Conservation (phyloP, 345 rosid species). For the Moringa oleifera region DNA sequence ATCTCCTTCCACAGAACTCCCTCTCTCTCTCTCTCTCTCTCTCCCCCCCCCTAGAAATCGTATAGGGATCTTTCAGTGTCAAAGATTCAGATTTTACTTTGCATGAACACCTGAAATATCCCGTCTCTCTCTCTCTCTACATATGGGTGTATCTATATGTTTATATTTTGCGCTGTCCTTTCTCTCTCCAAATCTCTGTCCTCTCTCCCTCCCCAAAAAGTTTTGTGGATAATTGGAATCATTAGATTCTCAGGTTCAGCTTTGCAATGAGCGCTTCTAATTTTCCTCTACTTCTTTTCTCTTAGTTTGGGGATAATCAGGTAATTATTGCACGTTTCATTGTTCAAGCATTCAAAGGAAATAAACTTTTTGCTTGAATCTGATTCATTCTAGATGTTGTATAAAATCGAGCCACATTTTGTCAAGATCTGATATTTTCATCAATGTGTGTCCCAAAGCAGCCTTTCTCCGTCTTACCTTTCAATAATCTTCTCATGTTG, state of each 20-base stretch:
- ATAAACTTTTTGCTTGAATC: too few relatives aligned
- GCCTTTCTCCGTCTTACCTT: too few relatives aligned
- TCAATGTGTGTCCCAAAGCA: background rate
- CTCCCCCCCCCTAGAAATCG: conserved; percentile 8
- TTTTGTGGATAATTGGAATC: conserved; percentile 19
- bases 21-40: background rate
- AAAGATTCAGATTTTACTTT: conserved; percentile 18
- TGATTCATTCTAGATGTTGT: conserved; percentile 12
- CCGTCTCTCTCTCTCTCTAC: conserved; percentile 10
- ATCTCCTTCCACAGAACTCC: too few relatives aligned
- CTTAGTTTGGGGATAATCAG: conserved; percentile 22
- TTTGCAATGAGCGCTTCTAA: background rate
- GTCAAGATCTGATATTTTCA: conserved; percentile 13
- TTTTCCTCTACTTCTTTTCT: background rate
- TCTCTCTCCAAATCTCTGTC: background rate
- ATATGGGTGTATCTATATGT: background rate
- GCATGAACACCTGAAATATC: conserved; percentile 3
- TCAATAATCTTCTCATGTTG: conserved; percentile 1
- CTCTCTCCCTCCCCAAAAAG: background rate
- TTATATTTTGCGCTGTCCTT: background rate
- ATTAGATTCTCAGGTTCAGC: conserved; percentile 25
- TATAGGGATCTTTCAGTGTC: conserved; percentile 7
- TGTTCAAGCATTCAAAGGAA: conserved; percentile 13
- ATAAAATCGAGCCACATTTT: conserved; percentile 8
- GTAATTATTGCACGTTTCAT: conserved; percentile 30